Conservation (phyloP, 1,284 basidiomycete genomes). For the Cryptococcus depauperatus region DNA sequence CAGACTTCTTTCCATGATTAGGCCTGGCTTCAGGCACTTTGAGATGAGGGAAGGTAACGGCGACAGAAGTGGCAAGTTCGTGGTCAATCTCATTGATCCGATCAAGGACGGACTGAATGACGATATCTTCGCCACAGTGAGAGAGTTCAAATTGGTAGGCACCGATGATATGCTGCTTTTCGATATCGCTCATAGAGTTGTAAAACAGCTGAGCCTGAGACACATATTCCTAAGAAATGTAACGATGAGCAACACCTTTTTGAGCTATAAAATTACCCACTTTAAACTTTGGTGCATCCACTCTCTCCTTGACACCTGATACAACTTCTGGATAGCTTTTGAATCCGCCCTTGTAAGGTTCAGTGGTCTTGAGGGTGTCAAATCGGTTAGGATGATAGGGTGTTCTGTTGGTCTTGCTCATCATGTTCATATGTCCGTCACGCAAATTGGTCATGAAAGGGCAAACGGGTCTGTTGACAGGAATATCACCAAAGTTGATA, state of each 20-base stretch:
- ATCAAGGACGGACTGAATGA: constrained; percentile 59
- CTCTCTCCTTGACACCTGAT: constrained; percentile 59
- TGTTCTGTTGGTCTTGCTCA: constrained; percentile 57
- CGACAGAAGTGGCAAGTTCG: constrained; percentile 59
- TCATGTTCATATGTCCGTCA: constrained; percentile 60
- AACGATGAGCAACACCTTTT: not conserved
- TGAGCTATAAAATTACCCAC: constrained; percentile 42
- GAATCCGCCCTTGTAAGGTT: constrained; percentile 53
- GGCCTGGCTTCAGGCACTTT: constrained; percentile 55
- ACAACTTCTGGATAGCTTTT: constrained; percentile 44
- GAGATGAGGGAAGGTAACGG: constrained; percentile 41
- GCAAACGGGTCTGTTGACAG: constrained; percentile 73
- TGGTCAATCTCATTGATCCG: constrained; percentile 59
- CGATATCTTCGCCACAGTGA: constrained; percentile 64
- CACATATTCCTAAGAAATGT: constrained; percentile 49
- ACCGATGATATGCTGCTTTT: constrained; percentile 58
- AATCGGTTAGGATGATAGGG: constrained; percentile 59
- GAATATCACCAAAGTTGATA: constrained; percentile 53
- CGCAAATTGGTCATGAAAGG: constrained; percentile 66
- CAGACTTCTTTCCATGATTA: constrained; percentile 55
- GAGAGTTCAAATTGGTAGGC: constrained; percentile 70
- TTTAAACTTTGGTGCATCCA: constrained; percentile 62
- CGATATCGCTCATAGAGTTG: constrained; percentile 61
- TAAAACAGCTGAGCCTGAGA: constrained; percentile 54
- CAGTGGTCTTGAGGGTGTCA: constrained; percentile 44